Evolutionary conservation across 2,329 filamentous ascomycete genomes (phyloP), one percentile per base, ranked within the genome.

Genomic region (Xylariaceae sp.): DNA sequence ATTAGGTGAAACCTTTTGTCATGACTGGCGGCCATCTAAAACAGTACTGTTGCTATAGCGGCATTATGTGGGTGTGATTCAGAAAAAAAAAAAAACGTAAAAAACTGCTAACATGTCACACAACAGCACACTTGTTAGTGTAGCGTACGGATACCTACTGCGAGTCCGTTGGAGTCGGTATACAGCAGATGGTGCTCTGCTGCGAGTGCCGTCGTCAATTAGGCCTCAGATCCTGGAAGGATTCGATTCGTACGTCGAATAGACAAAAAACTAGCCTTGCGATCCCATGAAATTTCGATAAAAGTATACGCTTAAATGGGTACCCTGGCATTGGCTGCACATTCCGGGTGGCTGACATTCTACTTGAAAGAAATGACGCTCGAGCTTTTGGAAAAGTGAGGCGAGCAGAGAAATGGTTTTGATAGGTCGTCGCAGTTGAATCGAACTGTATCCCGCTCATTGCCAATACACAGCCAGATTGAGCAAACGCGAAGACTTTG

Each of bases 311-410:
- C 7, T n/a, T 20, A 41, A n/a, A 27, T 6, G n/a, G 6, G 26
- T 18, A 23, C 13, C 16, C 35, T n/a, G n/a, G 49, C 20, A 40
- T 15, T 21, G 42, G 23, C 20, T 18, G 35, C 32, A 51, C n/a
- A n/a, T n/a, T n/a, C n/a, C n/a, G n/a, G n/a, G n/a, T n/a, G n/a
- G n/a, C n/a, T n/a, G n/a, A n/a, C n/a, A n/a, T 35, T 41, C 35
- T 51, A 55, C 40, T 23, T 44, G 30, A n/a, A 27, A 8, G 50
- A 15, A 15, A 45, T 50, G 45, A 45, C 40, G 23, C 45, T 27
- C 26, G 26, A 44, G 21, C 9, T 5, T n/a, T 32, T 16, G 10
- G 6, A 41, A 55, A 47, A 55, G 47, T 55, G 52, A 55, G 52
- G 52, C 52, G 52, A 50, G 24, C 52, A 32, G 2, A 4, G 3